phyloP scores from a whole-genome alignment of 1,284 basidiomycete genomes.

The Farysia itapuensis region DNA sequence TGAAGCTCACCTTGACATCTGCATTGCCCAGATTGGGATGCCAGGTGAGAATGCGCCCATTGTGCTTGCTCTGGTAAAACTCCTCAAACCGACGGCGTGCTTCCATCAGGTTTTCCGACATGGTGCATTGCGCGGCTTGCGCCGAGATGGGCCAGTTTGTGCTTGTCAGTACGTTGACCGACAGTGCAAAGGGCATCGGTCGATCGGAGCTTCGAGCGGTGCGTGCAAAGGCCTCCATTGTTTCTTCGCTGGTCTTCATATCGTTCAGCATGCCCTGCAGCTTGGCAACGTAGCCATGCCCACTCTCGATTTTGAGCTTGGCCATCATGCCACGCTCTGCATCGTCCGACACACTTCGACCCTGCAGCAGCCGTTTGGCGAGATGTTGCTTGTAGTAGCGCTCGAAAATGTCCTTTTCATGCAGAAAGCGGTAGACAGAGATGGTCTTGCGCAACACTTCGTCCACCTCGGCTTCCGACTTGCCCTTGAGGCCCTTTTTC shows the following conservation, averaged over 20 bases:
- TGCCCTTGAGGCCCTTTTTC: constrained; percentile 91
- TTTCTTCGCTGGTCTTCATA: constrained; percentile 86
- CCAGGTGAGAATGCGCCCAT: constrained; percentile 88
- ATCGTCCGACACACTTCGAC: constrained; percentile 89
- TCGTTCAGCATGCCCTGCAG: constrained; percentile 99
- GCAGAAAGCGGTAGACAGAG: constrained; percentile 87
- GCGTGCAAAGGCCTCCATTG: constrained; percentile 73
- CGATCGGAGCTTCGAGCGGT: constrained; percentile 65
- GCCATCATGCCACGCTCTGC: constrained; percentile 97
- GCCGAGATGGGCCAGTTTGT: constrained; percentile 56
- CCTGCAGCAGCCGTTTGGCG: constrained; percentile 83
- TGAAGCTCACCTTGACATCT: constrained; percentile 84
- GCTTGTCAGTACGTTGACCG: constrained; percentile 59
- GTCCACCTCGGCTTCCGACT: constrained; percentile 92
- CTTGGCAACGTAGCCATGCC: constrained; percentile 95
- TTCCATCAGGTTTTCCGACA: constrained; percentile 39
- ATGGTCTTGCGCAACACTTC: constrained; percentile 88
- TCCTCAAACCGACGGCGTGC: constrained; percentile 73
- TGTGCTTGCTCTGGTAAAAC: constrained; percentile 86
- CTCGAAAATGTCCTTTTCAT: constrained; percentile 97
- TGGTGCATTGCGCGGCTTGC: constrained; percentile 36
- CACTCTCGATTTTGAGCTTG: constrained; percentile 95
- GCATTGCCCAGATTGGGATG: constrained; percentile 89
- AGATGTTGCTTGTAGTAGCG: constrained; percentile 96
- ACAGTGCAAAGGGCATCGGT: constrained; percentile 75